Evolutionary conservation across 1,284 basidiomycete genomes (phyloP).

Genomic region (Fereydounia khargensis): DNA sequence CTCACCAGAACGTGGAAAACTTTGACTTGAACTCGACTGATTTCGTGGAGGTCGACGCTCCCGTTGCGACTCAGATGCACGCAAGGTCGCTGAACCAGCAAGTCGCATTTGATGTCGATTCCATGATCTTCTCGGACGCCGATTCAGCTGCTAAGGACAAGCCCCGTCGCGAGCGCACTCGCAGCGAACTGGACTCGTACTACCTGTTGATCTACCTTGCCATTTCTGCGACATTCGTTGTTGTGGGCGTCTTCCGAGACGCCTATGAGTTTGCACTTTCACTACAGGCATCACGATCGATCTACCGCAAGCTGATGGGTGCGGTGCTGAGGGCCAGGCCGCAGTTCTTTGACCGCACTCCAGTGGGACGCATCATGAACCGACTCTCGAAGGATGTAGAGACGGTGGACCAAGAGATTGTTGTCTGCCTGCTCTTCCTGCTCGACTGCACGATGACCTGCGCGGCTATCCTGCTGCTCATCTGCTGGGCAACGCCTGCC

Average conservation of each 20-base stretch:
- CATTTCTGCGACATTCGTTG: slow-evolving; percentile 40
- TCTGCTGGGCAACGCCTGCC: slow-evolving; percentile 51
- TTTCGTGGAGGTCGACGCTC: no score
- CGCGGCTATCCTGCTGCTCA: slow-evolving; percentile 43
- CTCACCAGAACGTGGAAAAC: no score
- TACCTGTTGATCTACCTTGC: slow-evolving; percentile 47
- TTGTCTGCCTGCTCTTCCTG: slow-evolving; percentile 37
- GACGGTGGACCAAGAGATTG: slow-evolving; percentile 56
- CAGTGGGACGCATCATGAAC: slow-evolving; percentile 56
- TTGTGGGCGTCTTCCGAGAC: slow-evolving; percentile 41
- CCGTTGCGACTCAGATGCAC: no score
- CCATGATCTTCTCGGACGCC: no score
- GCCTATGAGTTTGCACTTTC: slow-evolving; percentile 41
- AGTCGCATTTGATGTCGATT: no score
- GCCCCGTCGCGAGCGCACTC: no score
- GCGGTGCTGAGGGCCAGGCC: slow-evolving; percentile 75
- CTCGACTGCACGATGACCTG: slow-evolving; percentile 37
- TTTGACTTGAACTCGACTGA: no score
- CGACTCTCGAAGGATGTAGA: slow-evolving; percentile 54
- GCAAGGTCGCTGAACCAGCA: no score
- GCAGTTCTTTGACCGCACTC: slow-evolving; percentile 54
- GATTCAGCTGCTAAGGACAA: no score
- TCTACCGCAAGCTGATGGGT: slow-evolving; percentile 66
- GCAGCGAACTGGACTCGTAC: slow-evolving; percentile 42
- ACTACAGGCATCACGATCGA: slow-evolving; percentile 38